Evolutionary conservation across 768 basidiomycete species (phyloP).

Genomic region (Hemileccinum impolitum): DNA sequence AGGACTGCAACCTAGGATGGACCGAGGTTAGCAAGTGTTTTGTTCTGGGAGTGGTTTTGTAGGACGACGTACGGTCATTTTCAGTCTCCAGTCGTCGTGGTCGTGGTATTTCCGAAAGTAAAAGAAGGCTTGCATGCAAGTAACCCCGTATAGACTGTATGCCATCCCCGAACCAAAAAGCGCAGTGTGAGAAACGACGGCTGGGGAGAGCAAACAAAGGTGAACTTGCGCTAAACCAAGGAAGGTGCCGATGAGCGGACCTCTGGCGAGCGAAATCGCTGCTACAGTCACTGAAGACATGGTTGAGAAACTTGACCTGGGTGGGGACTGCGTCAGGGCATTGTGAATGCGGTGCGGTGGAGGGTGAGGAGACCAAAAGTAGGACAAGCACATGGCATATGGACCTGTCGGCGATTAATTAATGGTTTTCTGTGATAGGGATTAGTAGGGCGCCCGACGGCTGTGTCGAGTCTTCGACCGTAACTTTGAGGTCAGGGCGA

Average conservation of each 20-base stretch:
- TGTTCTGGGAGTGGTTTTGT: no score
- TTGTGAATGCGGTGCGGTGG: no score
- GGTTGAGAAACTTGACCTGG: background rate
- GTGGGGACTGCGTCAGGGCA: background rate
- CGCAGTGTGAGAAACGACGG: conserved; percentile 1
- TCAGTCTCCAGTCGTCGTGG: conserved; percentile 16
- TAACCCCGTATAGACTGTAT: conserved; percentile 26
- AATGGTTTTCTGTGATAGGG: no score
- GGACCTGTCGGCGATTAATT: no score
- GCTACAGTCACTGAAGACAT: conserved; percentile 7
- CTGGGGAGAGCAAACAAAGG: background rate
- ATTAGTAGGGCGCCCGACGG: no score
- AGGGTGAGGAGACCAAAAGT: background rate
- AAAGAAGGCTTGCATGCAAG: conserved; percentile 27
- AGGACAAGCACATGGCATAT: background rate
- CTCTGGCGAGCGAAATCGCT: conserved; percentile 18
- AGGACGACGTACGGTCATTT: conserved; percentile 16
- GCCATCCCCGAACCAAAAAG: background rate
- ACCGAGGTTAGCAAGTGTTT: background rate
- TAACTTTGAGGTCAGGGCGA: no score
- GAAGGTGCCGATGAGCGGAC: conserved; percentile 27
- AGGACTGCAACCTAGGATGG: conserved; percentile 18
- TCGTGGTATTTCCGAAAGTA: conserved; percentile 24
- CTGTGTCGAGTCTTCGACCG: no score
- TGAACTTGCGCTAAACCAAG: conserved; percentile 20